These are phyloP conservation scores for Salix exigua DNA, from an alignment of 345 rosid genomes.

Conservation along the genomic window DNA sequence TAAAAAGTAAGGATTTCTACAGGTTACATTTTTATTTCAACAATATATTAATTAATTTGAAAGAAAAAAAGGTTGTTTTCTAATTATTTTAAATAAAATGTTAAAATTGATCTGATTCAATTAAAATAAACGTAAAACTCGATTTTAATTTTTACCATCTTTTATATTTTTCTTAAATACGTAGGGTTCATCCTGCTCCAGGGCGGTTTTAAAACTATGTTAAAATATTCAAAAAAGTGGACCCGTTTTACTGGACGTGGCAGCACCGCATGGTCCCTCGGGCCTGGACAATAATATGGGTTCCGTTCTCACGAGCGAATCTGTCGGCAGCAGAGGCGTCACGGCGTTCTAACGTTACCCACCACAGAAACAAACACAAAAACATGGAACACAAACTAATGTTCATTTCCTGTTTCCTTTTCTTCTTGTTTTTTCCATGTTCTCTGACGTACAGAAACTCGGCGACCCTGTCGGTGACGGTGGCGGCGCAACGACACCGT, in stretches of 20 bases:
- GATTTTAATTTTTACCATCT: no score
- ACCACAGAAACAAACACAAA: neutral
- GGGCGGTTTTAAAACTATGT: no score
- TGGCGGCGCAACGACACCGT: conserved; percentile 19
- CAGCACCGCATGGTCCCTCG: neutral
- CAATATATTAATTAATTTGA: no score
- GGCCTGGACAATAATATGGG: neutral
- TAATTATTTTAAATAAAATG: no score
- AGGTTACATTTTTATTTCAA: no score
- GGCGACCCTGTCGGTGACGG: conserved; percentile 28
- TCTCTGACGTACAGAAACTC: conserved; percentile 17
- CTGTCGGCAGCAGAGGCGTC: conserved; percentile 38
- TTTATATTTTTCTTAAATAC: no score
- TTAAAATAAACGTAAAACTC: no score
- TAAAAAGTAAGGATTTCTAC: no score
- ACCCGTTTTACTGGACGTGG: neutral
- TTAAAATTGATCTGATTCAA: no score
- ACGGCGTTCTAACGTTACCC: conserved; percentile 17
- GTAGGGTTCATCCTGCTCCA: no score
- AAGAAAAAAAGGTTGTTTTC: no score
- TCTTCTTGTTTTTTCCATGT: neutral
- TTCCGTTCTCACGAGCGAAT: conserved; percentile 13
- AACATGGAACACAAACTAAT: neutral
- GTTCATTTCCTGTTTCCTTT: neutral
- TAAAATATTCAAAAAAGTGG: neutral